Base-by-base conservation (phyloP, 805 yeast species). In the Starmerella roubikii region DNA sequence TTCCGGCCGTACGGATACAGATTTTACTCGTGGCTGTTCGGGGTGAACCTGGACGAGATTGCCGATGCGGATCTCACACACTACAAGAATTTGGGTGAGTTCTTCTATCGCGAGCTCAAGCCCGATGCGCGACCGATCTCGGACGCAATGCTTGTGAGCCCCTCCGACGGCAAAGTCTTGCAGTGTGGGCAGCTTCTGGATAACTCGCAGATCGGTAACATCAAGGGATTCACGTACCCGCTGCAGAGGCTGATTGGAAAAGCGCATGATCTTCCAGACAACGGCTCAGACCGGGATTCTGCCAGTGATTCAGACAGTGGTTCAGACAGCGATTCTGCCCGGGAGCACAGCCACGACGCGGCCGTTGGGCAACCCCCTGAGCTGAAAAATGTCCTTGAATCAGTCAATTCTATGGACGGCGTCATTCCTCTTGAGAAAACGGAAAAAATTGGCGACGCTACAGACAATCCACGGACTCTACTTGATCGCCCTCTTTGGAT, bases 201-300 rank as follows among this genome's bases (percentile, higher is more conserved):
- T 25, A 82, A 80, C 49, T 52, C 57, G 26, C 52, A 57, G 26
- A 84, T 91, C 44, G 97, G 91, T 58, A 97, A 88, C 59, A 97
- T 91, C 30, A 91, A 91, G 62, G 98, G 98, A 7, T 73, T 91
- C 74, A 83, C 93, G 1, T 91, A 91, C 58, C 77, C 93, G 2
- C 69, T 91, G 13, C 88, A 82, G 48, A 86, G 93, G 9, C 71
- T 91, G 39, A 67, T 91, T 33, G 99, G 99, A 3, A 44, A 49
- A 16, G 47, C 51, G 8, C 4, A 9, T 31, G 35, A 18, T 48
- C 22, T 32, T 8, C 25, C 32, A 18, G 32, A 6, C 6, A 10
- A 26, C 7, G 15, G 15, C 6, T 8, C 7, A 5, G 29, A 26
- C 15, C 15, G 13, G 13, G 16, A 28, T 18, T 23, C 35, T 27